Percentiles rank a stretch among this genome's conserved stretches.
phyloP scores from a whole-genome alignment of 208 protist genomes.

The Eutreptiella sp. region DNA sequence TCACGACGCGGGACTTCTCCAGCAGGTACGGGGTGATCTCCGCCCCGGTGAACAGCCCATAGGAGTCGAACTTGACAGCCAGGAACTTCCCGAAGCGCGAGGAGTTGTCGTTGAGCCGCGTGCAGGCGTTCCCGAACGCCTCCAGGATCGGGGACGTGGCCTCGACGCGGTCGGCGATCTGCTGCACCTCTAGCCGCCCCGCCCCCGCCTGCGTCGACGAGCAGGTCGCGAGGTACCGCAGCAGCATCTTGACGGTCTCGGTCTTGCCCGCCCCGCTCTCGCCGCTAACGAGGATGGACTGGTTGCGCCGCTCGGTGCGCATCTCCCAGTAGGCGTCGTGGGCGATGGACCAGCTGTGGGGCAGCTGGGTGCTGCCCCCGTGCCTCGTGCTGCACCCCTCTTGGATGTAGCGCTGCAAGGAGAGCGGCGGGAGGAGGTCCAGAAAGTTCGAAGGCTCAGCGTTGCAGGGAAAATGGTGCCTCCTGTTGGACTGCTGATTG shows the following conservation, averaged over 20 bases:
- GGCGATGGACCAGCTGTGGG: slow-evolving; percentile 42
- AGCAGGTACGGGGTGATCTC: slow-evolving; percentile 40
- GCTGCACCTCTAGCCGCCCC: no score
- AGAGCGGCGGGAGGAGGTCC: no score
- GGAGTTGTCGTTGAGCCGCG: slow-evolving; percentile 31
- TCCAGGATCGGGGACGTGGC: slow-evolving; percentile 24
- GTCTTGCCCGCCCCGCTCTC: slow-evolving; percentile 50
- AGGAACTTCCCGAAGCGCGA: slow-evolving; percentile 38
- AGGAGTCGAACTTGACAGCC: slow-evolving; percentile 30
- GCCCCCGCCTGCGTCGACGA: no score
- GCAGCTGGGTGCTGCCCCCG: slow-evolving; percentile 26
- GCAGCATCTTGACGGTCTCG: slow-evolving; percentile 41
- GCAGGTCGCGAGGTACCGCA: slow-evolving; percentile 46
- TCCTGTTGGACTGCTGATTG: no score
- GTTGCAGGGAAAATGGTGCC: no score
- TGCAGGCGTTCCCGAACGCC: slow-evolving; percentile 28
- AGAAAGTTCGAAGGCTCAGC: no score
- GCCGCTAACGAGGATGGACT: slow-evolving; percentile 47
- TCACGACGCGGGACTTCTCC: slow-evolving; percentile 67
- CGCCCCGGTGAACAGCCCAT: slow-evolving; percentile 31
- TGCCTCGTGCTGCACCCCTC: slow-evolving; percentile 31
- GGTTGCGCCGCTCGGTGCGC: slow-evolving; percentile 29
- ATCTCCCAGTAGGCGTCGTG: slow-evolving; percentile 45
- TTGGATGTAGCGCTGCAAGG: slow-evolving; percentile 35
- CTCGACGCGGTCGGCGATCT: no score